Percentiles rank a stretch among this genome's conserved stretches.
These are phyloP conservation scores for Corymbia citriodora DNA, from an alignment of 441 rosid genomes.

Conservation along the genomic window DNA sequence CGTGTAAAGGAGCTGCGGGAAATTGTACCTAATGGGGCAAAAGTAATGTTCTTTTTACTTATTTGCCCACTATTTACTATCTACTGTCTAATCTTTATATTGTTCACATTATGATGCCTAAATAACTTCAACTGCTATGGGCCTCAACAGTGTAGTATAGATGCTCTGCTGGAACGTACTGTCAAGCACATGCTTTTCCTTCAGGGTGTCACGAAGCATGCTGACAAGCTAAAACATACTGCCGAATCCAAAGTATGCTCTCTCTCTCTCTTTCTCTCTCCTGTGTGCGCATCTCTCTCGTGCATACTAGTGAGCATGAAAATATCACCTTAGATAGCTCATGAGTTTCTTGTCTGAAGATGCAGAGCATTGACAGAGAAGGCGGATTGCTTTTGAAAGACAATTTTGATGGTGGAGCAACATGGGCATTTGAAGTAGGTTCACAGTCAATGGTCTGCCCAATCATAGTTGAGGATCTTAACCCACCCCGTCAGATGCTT, in stretches of 20 bases:
- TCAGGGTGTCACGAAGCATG: constrained; percentile 89
- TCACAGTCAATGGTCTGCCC: constrained; percentile 84
- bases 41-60: constrained; percentile 41
- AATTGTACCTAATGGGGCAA: constrained; percentile 89
- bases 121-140: not conserved
- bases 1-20: constrained; percentile 96
- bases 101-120: not conserved
- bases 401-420: constrained; percentile 82
- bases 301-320: not conserved
- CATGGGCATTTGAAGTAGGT: constrained; percentile 96
- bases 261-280: not conserved
- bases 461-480: constrained; percentile 88
- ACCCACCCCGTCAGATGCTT: constrained; percentile 79
- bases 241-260: constrained; percentile 74
- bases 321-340: not conserved
- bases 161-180: constrained; percentile 86
- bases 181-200: constrained; percentile 98
- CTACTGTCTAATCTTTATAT: not conserved
- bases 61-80: not conserved
- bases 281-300: not conserved
- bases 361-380: constrained; percentile 57
- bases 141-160: constrained; percentile 85
- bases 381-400: constrained; percentile 46
- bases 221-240: constrained; percentile 80
- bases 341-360: constrained; percentile 3